A percentile compares a stretch with the other conserved stretches of the same genome.
Conservation (phyloP, 2,329 filamentous ascomycete species). For the Diaporthe sp. region DNA sequence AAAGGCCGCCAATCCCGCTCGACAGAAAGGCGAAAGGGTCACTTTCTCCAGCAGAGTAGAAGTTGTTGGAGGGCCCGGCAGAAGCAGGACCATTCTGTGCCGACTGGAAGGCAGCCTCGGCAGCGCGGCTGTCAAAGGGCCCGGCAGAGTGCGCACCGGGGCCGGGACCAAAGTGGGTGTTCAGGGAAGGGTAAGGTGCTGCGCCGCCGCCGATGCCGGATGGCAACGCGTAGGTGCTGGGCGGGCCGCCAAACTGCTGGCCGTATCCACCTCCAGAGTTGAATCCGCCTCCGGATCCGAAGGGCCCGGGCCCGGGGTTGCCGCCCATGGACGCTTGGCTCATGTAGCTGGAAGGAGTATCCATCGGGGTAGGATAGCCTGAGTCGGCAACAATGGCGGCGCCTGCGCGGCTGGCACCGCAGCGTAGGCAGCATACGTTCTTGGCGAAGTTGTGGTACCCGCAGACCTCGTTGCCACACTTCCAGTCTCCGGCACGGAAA, state of each 20-base stretch:
- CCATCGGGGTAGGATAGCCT: conserved; percentile 91
- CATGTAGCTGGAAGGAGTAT: conserved; percentile 88
- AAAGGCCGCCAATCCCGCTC: conserved; percentile 78
- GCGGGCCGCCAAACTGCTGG: conserved; percentile 89
- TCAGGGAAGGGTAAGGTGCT: conserved; percentile 84
- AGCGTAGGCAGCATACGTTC: conserved; percentile 97
- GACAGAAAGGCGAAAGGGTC: conserved; percentile 88
- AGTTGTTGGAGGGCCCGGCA: conserved; percentile 81
- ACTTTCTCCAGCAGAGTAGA: conserved; percentile 74
- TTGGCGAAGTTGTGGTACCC: conserved; percentile 99
- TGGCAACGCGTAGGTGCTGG: conserved; percentile 90
- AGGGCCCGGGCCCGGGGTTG: conserved; percentile 82
- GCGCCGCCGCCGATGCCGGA: conserved; percentile 86
- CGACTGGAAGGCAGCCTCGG: conserved; percentile 93
- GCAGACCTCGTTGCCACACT: conserved; percentile 96
- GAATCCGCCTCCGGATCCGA: conserved; percentile 77
- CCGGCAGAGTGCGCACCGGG: conserved; percentile 86
- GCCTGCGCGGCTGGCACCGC: conserved; percentile 92
- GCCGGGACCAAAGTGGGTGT: conserved; percentile 83
- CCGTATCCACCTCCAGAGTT: conserved; percentile 74
- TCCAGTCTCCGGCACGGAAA: conserved; percentile 99
- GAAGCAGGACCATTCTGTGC: conserved; percentile 86
- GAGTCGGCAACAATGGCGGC: conserved; percentile 96
- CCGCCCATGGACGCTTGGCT: conserved; percentile 88
- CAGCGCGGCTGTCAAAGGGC: conserved; percentile 91